A percentile compares a stretch with the other conserved stretches of the same genome.
Conservation (phyloP, 306 rosid genomes). For the Vachellia pachyceras region DNA sequence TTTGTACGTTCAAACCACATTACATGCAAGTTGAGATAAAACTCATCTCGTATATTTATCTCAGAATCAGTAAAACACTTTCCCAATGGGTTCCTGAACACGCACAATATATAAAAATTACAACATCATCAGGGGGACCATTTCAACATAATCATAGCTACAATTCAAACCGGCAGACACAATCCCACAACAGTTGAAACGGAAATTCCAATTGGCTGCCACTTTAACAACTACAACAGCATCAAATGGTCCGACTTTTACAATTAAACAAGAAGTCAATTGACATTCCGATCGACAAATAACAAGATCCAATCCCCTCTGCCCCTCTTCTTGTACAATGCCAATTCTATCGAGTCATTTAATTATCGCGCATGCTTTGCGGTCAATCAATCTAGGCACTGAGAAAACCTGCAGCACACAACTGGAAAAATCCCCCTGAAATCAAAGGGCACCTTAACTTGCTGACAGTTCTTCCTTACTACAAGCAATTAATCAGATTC, state of each 20-base stretch:
- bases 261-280: not conserved
- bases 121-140: not conserved
- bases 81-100: too few species aligned
- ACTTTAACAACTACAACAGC: too few species aligned
- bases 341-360: not conserved
- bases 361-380: not conserved
- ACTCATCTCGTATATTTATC: too few species aligned
- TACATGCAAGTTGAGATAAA: too few species aligned
- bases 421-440: not conserved
- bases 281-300: not conserved
- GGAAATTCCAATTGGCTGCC: not conserved
- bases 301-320: not conserved
- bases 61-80: too few species aligned
- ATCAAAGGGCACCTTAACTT: constrained; percentile 7
- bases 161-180: not conserved
- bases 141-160: not conserved
- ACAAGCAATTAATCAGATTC: constrained; percentile 13
- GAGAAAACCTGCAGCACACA: not conserved
- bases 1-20: too few species aligned
- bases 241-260: not conserved
- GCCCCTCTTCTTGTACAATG: not conserved
- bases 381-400: not conserved
- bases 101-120: too few species aligned
- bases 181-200: not conserved
- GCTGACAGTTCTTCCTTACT: constrained; percentile 12